These are phyloP conservation scores for Mycosphaerelloides madeirae DNA, from an alignment of 2,329 filamentous ascomycete species.

Conservation along the genomic window DNA sequence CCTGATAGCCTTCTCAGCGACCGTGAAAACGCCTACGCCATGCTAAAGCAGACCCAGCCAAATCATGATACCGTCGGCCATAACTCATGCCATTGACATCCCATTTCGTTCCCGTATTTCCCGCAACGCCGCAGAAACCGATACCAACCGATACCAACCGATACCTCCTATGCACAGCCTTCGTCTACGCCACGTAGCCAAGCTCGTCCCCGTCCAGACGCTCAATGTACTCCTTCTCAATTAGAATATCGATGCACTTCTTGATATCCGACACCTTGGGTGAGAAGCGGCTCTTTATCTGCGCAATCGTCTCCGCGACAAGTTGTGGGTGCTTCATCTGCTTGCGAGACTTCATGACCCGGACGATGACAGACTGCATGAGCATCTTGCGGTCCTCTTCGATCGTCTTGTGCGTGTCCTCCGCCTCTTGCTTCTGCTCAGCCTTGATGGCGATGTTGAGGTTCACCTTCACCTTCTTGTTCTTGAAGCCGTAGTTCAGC, in stretches of 20 bases:
- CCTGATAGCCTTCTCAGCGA: no score
- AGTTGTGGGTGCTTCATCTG: slow-evolving; percentile 96
- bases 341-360: slow-evolving; percentile 99
- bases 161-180: neutral
- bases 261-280: slow-evolving; percentile 96
- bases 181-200: slow-evolving; percentile 74
- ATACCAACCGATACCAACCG: neutral
- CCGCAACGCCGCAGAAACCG: neutral
- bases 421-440: slow-evolving; percentile 92
- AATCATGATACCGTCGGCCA: neutral
- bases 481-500: slow-evolving; percentile 94
- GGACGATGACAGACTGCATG: slow-evolving; percentile 97
- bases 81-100: neutral
- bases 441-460: slow-evolving; percentile 91
- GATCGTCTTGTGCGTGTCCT: slow-evolving; percentile 98
- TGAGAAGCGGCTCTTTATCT: slow-evolving; percentile 88
- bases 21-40: slow-evolving; percentile 27
- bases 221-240: slow-evolving; percentile 98
- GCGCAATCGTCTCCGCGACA: slow-evolving; percentile 90
- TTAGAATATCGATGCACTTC: slow-evolving; percentile 97
- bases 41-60: slow-evolving; percentile 19
- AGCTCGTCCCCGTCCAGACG: slow-evolving; percentile 90
- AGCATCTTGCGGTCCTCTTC: slow-evolving; percentile 96
- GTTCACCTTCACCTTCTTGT: slow-evolving; percentile 97
- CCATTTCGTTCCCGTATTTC: neutral